phyloP scores from a whole-genome alignment of 495 filamentous ascomycete species.

The Neurospora sp. region DNA sequence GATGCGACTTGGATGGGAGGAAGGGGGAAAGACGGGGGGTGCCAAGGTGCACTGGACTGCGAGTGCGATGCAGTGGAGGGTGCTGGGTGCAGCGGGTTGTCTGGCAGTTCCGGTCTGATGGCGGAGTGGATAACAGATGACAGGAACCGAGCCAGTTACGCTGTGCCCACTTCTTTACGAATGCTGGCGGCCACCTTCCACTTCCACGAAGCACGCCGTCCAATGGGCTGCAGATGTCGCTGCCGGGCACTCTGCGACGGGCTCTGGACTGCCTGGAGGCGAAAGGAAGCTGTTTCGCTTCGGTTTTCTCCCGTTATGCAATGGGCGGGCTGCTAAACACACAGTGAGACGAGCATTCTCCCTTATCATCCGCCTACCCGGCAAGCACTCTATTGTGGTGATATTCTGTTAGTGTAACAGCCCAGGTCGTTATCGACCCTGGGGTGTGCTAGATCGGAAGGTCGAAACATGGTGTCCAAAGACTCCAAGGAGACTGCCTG shows the following conservation, averaged over 20 bases:
- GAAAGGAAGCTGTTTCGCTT: background rate
- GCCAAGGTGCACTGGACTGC: background rate
- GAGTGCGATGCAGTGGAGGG: slow-evolving; percentile 1
- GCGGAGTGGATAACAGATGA: slow-evolving; percentile 1
- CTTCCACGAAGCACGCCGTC: background rate
- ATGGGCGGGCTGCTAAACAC: background rate
- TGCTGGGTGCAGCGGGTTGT: background rate
- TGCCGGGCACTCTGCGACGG: background rate
- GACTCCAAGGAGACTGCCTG: background rate
- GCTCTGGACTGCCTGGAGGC: background rate
- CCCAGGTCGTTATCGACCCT: background rate
- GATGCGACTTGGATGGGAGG: slow-evolving; percentile 7
- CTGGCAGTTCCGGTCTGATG: background rate
- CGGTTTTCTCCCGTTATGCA: background rate
- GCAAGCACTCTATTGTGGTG: background rate
- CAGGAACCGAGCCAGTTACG: background rate
- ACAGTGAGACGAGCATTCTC: background rate
- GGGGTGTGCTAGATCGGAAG: background rate
- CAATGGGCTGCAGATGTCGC: background rate
- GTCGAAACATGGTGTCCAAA: background rate
- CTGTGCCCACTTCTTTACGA: background rate
- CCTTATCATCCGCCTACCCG: background rate
- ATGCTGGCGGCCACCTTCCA: background rate
- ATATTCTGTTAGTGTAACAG: background rate
- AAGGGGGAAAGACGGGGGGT: slow-evolving; percentile 3